Conservation (phyloP, 352 stramenopile genomes). For the Phytophthora pluvialis region DNA sequence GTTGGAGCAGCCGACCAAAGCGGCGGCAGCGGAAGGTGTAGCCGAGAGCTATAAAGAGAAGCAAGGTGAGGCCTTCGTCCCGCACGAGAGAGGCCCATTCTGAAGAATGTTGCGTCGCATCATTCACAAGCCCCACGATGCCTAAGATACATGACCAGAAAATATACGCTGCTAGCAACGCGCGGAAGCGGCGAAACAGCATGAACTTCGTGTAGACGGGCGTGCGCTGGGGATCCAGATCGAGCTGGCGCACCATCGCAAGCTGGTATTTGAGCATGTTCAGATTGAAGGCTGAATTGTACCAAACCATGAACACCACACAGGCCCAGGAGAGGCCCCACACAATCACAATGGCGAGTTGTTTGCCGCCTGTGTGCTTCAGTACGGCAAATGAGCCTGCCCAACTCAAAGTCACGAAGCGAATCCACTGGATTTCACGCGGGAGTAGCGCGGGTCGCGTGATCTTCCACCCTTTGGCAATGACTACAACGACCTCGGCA, state of each 20-base stretch:
- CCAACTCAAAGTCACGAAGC: constrained; percentile 59
- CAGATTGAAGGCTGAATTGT: constrained; percentile 72
- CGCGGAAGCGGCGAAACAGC: constrained; percentile 64
- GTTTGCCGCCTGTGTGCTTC: constrained; percentile 47
- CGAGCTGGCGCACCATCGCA: constrained; percentile 60
- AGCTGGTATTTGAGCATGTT: constrained; percentile 79
- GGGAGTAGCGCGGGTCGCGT: constrained; percentile 48
- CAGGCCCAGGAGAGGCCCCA: constrained; percentile 62
- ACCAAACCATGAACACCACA: constrained; percentile 74
- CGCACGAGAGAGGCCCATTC: constrained; percentile 40
- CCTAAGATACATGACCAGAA: constrained; percentile 54
- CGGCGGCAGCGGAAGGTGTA: constrained; percentile 68
- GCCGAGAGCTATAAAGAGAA: constrained; percentile 51
- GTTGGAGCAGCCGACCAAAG: constrained; percentile 59
- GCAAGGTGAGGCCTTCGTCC: constrained; percentile 51
- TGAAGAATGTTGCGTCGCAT: constrained; percentile 42
- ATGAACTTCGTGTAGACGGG: constrained; percentile 72
- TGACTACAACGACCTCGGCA: constrained; percentile 56
- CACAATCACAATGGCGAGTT: constrained; percentile 54
- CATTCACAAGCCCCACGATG: constrained; percentile 49
- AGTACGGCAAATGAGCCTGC: constrained; percentile 51
- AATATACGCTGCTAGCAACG: constrained; percentile 59
- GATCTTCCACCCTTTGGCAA: constrained; percentile 80
- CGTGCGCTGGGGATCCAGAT: constrained; percentile 50
- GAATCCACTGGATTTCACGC: constrained; percentile 64